A percentile compares a stretch with the other conserved stretches of the same genome.
Evolutionary conservation across 352 stramenopile genomes (phyloP).

Genomic region (Phytophthora agathidicida): DNA sequence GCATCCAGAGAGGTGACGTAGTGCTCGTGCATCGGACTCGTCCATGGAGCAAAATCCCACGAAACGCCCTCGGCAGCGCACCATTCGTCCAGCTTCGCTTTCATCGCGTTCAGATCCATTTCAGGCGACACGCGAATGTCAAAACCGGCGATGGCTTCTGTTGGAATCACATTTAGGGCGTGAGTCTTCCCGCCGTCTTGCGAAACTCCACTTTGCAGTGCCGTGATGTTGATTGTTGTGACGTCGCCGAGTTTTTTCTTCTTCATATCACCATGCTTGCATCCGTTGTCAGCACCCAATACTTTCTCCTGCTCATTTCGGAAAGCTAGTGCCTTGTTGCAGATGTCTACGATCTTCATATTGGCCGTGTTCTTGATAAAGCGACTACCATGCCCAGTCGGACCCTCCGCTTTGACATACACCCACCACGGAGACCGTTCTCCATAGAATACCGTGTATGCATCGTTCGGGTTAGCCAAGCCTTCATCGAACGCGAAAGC

Average conservation of each 20-base stretch:
- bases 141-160: slow-evolving; percentile 89
- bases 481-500: slow-evolving; percentile 96
- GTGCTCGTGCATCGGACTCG: slow-evolving; percentile 59
- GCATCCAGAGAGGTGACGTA: slow-evolving; percentile 64
- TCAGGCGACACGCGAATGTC: slow-evolving; percentile 95
- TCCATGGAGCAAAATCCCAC: slow-evolving; percentile 74
- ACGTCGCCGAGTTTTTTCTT: slow-evolving; percentile 95
- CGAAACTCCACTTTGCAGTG: slow-evolving; percentile 91
- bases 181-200: slow-evolving; percentile 82
- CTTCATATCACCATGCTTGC: slow-evolving; percentile 92
- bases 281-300: slow-evolving; percentile 76
- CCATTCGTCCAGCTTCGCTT: slow-evolving; percentile 91
- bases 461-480: slow-evolving; percentile 88
- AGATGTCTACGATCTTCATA: slow-evolving; percentile 93
- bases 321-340: slow-evolving; percentile 87
- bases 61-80: slow-evolving; percentile 85
- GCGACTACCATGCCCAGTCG: slow-evolving; percentile 88
- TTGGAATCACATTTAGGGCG: slow-evolving; percentile 95
- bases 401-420: slow-evolving; percentile 77
- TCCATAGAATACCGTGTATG: slow-evolving; percentile 96
- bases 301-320: slow-evolving; percentile 87
- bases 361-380: slow-evolving; percentile 96
- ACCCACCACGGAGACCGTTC: slow-evolving; percentile 95
- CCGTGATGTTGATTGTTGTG: slow-evolving; percentile 95
- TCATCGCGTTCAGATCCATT: slow-evolving; percentile 62